Conservation (phyloP, 1,284 basidiomycete species). For the Moesziomyces antarcticus region DNA sequence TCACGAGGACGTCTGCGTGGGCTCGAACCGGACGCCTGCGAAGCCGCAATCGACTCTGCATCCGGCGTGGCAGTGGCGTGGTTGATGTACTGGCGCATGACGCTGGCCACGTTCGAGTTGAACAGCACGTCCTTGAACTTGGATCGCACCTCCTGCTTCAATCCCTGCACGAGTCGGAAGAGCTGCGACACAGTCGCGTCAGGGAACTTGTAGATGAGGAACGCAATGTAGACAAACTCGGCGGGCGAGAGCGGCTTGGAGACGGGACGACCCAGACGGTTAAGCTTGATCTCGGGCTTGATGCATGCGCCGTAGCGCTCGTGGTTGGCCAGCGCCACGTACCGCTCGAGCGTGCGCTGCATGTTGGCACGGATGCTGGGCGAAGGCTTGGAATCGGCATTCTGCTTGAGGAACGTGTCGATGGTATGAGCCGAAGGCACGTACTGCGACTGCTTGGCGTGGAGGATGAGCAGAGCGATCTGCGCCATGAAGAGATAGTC, state of each 20-base stretch:
- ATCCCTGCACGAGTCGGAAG: conserved; percentile 27
- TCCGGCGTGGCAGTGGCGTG: conserved; percentile 6
- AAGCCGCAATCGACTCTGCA: not conserved
- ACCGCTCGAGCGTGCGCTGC: conserved; percentile 32
- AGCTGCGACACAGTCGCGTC: conserved; percentile 27
- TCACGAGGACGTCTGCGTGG: conserved; percentile 8
- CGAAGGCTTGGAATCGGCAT: conserved; percentile 17
- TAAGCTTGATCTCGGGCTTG: conserved; percentile 34
- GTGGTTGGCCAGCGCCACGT: conserved; percentile 43
- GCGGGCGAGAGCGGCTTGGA: conserved; percentile 44
- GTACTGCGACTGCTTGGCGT: conserved; percentile 8
- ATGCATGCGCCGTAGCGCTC: conserved; percentile 33
- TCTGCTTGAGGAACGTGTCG: conserved; percentile 33
- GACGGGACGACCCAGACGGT: conserved; percentile 5
- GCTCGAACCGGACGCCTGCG: not conserved
- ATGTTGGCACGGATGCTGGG: conserved; percentile 10
- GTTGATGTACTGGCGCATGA: conserved; percentile 38
- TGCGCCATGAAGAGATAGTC: conserved; percentile 49
- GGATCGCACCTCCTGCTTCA: conserved; percentile 43
- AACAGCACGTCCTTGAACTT: conserved; percentile 48
- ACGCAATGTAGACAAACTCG: conserved; percentile 49
- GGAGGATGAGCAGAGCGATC: conserved; percentile 40
- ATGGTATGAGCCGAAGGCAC: conserved; percentile 27
- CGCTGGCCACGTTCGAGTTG: conserved; percentile 24
- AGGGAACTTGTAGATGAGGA: conserved; percentile 41